These are phyloP conservation scores for Amanita brunnescens DNA, from an alignment of 768 basidiomycete species.

Conservation along the genomic window DNA sequence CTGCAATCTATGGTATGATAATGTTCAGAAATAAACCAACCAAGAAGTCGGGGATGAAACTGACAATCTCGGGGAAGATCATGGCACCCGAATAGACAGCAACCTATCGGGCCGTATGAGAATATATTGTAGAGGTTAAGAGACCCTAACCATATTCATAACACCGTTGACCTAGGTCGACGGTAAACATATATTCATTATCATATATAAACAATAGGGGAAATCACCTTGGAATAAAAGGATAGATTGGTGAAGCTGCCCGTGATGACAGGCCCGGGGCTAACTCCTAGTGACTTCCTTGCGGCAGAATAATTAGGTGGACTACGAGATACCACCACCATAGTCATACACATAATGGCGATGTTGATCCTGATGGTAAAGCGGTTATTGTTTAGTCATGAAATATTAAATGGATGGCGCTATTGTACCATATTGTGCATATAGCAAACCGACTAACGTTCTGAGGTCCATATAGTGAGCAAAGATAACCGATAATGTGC, in stretches of 20 bases:
- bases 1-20: slow-evolving; percentile 44
- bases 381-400: neutral
- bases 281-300: slow-evolving; percentile 23
- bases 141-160: slow-evolving; percentile 41
- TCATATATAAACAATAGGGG: too few relatives aligned
- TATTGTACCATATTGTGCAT: slow-evolving; percentile 29
- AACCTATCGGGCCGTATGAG: slow-evolving; percentile 21
- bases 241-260: slow-evolving; percentile 26
- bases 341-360: slow-evolving; percentile 45
- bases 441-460: slow-evolving; percentile 46
- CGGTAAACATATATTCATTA: neutral
- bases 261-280: slow-evolving; percentile 26
- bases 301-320: slow-evolving; percentile 44
- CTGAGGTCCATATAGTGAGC: slow-evolving; percentile 24
- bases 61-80: slow-evolving; percentile 37
- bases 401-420: neutral
- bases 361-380: slow-evolving; percentile 42
- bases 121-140: neutral
- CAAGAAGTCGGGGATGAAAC: neutral
- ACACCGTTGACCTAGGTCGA: slow-evolving; percentile 43
- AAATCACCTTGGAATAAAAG: slow-evolving; percentile 24
- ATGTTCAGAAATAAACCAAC: slow-evolving; percentile 14
- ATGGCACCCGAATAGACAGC: slow-evolving; percentile 49
- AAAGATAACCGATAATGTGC: slow-evolving; percentile 11
- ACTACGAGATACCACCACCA: slow-evolving; percentile 49